Evolutionary conservation across 371 early-diverging fungal genomes (phyloP), one percentile per base, ranked within the genome.

Genomic region (Haplosporangium sp.): DNA sequence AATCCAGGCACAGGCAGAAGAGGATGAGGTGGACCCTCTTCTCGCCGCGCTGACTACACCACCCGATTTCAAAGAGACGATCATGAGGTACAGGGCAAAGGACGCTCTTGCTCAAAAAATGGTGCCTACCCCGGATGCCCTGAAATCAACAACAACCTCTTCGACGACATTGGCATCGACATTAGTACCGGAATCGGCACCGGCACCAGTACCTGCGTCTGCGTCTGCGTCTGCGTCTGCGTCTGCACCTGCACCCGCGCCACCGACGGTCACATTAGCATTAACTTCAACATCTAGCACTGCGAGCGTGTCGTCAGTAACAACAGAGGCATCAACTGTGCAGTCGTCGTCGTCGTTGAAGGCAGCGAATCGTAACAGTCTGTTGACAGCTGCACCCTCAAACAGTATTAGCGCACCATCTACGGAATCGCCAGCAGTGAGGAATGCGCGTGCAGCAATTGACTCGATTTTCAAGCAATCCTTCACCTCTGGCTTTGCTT

Each of bases 31-130:
- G n/a, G 79, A 77, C 43, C 69, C 71, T 36, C 12, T 67, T 12
- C 57, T 77, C 43, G 68, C 64, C 18, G 64, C 62, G 7, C 51
- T 77, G 13, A 57, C 47, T 2, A 77, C 77, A 45, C 77, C 77
- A 55, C 76, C 76, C 10, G 77, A 67, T 23, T 41, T 62, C 8
- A 61, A 70, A 16, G 63, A 52, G 20, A 47, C 55, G 6, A 55
- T 71, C 13, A 42, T 43, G 56, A 68, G 56, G 41, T 37, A 59
- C 37, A 69, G 58, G 29, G 62, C 65, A 18, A 61, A 67, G 12
- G 47, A 6, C 9, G 62, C 72, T 10, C 29, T 59, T 5, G 51
- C 63, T 11, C 76, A 59, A 16, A 55, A 42, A 21, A 58, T 52
- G n/a, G 53, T 55, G 13, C 37, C 61, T 23, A 23, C 67, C 5